Evolutionary conservation across 208 protist genomes (phyloP), one percentile per base, ranked within the genome.

Genomic region (Wallacemonas collosoma): DNA sequence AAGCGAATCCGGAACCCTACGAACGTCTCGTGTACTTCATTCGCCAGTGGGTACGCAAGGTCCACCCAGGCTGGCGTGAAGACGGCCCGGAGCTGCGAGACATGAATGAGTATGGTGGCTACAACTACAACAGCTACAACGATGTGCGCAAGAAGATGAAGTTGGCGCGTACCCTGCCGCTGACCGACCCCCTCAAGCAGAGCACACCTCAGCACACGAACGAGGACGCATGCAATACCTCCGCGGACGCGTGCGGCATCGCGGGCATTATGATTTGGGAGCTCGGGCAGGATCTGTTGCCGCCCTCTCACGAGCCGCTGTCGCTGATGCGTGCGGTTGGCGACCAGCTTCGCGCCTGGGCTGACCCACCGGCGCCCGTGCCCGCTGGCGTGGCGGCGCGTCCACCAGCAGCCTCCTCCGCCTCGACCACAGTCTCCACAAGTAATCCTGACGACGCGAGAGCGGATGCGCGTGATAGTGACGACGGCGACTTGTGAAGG

Each of bases 251-350:
- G 36, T 45, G 11, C 8, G 65, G 71, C 64, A 64, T 91, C 58
- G 81, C 61, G 2, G 88, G 88, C 54, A 76, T 93, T 35, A 93
- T 93, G 88, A 80, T 93, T 5, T 93, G 88, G 88, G 88, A 93
- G 75, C 64, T 93, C 35, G 88, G 88, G 5, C 88, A 93, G 70
- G 88, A 93, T 53, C 41, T 91, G 43, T 47, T 55, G 36, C 84
- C 79, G 36, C 70, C 80, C 2, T 79, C 74, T 11, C 57, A 76
- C 54, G 72, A 84, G 48, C 80, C 73, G 38, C 80, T 87, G 43
- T 81, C 86, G 6, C 71, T 88, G 15, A 85, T 90, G 81, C 71
- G 75, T 12, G 81, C 85, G 9, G 71, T 90, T 12, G 71, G 73
- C 38, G 85, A 87, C 65, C 65, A 86, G 79, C 69, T 90, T 73